Evolutionary conservation across 2,329 filamentous ascomycete species (phyloP).

Genomic region (Neopestalotiopsis sp.): DNA sequence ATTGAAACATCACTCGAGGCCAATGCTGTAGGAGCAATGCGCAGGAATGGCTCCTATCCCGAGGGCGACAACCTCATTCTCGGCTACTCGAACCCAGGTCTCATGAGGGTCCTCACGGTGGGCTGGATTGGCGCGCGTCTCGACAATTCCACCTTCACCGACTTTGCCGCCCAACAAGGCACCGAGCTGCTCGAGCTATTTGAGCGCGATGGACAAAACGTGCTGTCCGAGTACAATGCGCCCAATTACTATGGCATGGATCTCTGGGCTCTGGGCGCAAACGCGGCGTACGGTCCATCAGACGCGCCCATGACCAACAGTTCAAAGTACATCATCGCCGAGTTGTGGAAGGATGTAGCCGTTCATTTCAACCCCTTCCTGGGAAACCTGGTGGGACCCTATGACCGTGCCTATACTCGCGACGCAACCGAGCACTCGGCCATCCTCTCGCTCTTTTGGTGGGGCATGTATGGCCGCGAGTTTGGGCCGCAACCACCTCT

Average conservation of each 20-base stretch:
- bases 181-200: constrained; percentile 37
- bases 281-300: constrained; percentile 41
- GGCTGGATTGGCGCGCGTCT: constrained; percentile 47
- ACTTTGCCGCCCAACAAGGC: constrained; percentile 43
- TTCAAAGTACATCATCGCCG: constrained; percentile 34
- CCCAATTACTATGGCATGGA: constrained; percentile 49
- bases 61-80: constrained; percentile 44
- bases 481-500: constrained; percentile 43
- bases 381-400: constrained; percentile 41
- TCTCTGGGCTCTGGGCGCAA: constrained; percentile 44
- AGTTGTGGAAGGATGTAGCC: constrained; percentile 42
- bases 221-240: constrained; percentile 45
- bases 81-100: constrained; percentile 46
- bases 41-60: constrained; percentile 45
- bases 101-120: constrained; percentile 46
- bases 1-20: constrained; percentile 44
- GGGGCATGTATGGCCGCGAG: constrained; percentile 47
- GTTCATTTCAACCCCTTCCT: constrained; percentile 43
- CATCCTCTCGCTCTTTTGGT: constrained; percentile 48
- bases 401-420: constrained; percentile 44
- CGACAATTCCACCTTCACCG: constrained; percentile 41
- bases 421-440: constrained; percentile 46
- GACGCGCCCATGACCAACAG: constrained; percentile 37
- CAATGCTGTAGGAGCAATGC: constrained; percentile 45
- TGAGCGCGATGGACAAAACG: constrained; percentile 25